Evolutionary conservation across 2,329 filamentous ascomycete species (phyloP).

Genomic region (Penicillium verrucosum): DNA sequence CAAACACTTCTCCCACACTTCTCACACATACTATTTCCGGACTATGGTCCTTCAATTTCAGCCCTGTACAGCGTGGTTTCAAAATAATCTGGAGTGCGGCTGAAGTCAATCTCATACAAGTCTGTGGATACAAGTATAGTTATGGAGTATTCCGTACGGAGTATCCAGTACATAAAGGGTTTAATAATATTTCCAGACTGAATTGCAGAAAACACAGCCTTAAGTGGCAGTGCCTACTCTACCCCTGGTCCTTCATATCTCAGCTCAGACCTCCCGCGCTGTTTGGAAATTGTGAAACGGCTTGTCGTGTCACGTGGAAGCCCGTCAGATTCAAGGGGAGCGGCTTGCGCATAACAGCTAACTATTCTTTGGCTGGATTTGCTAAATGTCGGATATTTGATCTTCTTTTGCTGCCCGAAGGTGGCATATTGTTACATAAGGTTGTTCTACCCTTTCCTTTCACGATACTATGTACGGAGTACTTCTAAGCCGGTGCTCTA

Average conservation of each 20-base stretch:
- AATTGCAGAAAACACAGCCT: not conserved
- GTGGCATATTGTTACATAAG: no score
- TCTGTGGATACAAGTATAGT: not conserved
- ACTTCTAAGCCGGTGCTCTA: not conserved
- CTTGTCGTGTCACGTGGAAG: constrained; percentile 13
- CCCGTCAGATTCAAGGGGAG: not conserved
- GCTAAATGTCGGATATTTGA: not conserved
- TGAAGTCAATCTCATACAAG: not conserved
- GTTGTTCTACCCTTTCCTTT: not conserved
- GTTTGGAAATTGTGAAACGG: constrained; percentile 16
- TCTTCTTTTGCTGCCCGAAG: not conserved
- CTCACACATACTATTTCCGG: not conserved
- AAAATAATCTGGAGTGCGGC: not conserved
- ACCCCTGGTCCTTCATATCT: constrained; percentile 1
- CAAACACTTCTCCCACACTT: not conserved
- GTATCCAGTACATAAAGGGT: not conserved
- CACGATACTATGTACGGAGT: not conserved
- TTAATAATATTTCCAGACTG: not conserved
- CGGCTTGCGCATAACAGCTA: not conserved
- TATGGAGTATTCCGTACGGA: not conserved
- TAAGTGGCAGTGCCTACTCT: not conserved
- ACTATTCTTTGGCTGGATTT: not conserved
- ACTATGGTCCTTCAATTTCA: not conserved
- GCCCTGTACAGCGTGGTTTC: not conserved
- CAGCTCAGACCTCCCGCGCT: constrained; percentile 5